Base-by-base conservation (phyloP, 495 filamentous ascomycete species). In the Penicillium subrubescens region DNA sequence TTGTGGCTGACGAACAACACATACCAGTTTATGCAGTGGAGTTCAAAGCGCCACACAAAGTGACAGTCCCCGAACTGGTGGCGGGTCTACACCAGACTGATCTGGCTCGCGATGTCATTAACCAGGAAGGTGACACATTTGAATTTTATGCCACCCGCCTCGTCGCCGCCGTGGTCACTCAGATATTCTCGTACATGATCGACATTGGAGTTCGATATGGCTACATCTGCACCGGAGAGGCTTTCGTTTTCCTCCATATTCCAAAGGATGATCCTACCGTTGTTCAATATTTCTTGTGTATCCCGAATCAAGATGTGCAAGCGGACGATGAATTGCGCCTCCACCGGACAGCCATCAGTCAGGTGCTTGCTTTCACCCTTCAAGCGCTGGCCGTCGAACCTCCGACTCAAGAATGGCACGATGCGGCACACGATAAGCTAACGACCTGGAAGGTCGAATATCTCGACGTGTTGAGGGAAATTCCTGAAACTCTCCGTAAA, bases 161-260 rank as follows among this genome's bases (percentile, higher is more conserved):
- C 52, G 52, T 55, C 31, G 69, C 78, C 23, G 77, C 80, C 37
- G 75, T 83, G 50, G 64, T 80, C 60, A 81, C 76, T 61, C 77
- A 82, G 64, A 73, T 78, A 53, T 84, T 82, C 75, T 79, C 71
- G 44, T 82, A 83, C 62, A 84, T 86, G 77, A 72, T 82, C 29
- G 65, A 73, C 54, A 75, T 68, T 59, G 71, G 75, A 29, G 66
- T 81, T 58, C 71, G 73, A 67, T 79, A 81, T 60, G 77, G 82
- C 14, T 82, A 80, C 59, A 72, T 84, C 50, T 75, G 66, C 52
- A 84, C 79, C 5, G 81, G 77, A 33, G 72, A 83, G 71, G 73
- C 75, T 53, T 79, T 81, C 63, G 66, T 84, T 63, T 84, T 84
- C 59, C 74, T 85, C 12, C 56, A 75, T 65, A 80, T 86, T 41